A percentile compares a stretch with the other conserved stretches of the same genome.
These are phyloP conservation scores for Martiniozyma asiatica DNA, from an alignment of 1,139 yeast genomes.

Conservation along the genomic window DNA sequence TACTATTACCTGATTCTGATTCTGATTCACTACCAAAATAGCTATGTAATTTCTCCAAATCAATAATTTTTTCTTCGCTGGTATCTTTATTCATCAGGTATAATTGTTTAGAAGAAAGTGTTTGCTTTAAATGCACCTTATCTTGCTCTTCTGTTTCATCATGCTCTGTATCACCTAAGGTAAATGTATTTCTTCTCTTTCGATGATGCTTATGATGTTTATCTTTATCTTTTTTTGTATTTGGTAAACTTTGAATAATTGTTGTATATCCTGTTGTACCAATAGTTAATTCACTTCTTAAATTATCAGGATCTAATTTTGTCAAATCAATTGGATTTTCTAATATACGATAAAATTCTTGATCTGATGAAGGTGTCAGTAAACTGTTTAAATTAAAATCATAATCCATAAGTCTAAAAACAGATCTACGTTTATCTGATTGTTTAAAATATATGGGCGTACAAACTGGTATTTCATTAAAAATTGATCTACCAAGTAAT, in stretches of 20 bases:
- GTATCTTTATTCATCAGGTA: conserved; percentile 15
- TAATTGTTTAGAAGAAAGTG: conserved; percentile 19
- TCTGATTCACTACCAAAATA: conserved; percentile 17
- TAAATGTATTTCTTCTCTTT: conserved; percentile 20
- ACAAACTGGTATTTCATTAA: conserved; percentile 23
- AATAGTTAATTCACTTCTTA: conserved; percentile 15
- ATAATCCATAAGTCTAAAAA: conserved; percentile 21
- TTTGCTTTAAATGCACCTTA: conserved; percentile 14
- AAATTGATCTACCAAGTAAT: conserved; percentile 20
- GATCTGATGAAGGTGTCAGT: conserved; percentile 15
- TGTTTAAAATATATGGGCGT: conserved; percentile 23
- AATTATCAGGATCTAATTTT: conserved; percentile 16
- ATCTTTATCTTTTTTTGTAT: conserved; percentile 5
- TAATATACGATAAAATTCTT: conserved; percentile 16
- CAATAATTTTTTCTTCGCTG: conserved; percentile 15
- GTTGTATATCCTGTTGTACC: conserved; percentile 13
- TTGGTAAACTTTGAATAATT: conserved; percentile 14
- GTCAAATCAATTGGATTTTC: conserved; percentile 18
- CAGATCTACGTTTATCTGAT: conserved; percentile 13
- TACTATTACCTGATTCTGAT: conserved; percentile 10
- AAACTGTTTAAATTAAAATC: conserved; percentile 20
- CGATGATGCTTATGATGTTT: conserved; percentile 5
- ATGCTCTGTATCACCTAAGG: conserved; percentile 10
- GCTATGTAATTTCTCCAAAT: conserved; percentile 19
- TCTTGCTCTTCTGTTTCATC: conserved; percentile 6